Base-by-base conservation (phyloP, 2,329 filamentous ascomycete species). In the Hypoxylon sp. region DNA sequence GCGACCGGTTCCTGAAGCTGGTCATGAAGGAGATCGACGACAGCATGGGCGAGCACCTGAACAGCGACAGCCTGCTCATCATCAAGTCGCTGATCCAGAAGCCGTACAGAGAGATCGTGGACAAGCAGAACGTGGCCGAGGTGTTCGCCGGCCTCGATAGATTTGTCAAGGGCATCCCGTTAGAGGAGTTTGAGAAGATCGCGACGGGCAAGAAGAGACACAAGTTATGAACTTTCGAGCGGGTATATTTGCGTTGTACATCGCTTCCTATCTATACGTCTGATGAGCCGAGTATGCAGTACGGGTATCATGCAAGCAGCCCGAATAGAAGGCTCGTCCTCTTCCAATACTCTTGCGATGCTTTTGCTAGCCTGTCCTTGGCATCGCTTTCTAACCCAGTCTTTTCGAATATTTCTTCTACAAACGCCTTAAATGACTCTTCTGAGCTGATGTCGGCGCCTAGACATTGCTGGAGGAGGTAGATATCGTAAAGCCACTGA, bases 161-260 rank as follows among this genome's bases (percentile, higher is more conserved):
- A 63, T 97, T 98, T 75, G 77, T 92, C 70, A 86, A 81, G 65
- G 93, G 93, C 0, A 84, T 93, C 44, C 96, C 96, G 18, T 93
- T 97, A 83, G 86, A 91, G 77, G 93, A 98, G 83, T 98, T 98
- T 76, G 81, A 85, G 74, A 94, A 92, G 84, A 82, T 98, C 76
- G 93, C 93, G 1, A 88, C 84, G 67, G 93, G 95, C 11, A 88
- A 96, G 84, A 98, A 97, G 87, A 93, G 90, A 77, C 96, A 99
- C 81, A 98, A 98, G 83, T 81, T 98, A 77, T 73, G 58, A 71
- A 12, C 36, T n/a, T 24, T n/a, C 20, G 12, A 36, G 48, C n/a
- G n/a, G n/a, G 44, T 14, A 20, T 30, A 50, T 51, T 50, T 48
- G 28, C 16, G 18, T 53, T 54, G 22, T 12, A 61, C 48, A 48